Evolutionary conservation across 371 early-diverging fungal species (phyloP).

Genomic region (Mortierella sp.): DNA sequence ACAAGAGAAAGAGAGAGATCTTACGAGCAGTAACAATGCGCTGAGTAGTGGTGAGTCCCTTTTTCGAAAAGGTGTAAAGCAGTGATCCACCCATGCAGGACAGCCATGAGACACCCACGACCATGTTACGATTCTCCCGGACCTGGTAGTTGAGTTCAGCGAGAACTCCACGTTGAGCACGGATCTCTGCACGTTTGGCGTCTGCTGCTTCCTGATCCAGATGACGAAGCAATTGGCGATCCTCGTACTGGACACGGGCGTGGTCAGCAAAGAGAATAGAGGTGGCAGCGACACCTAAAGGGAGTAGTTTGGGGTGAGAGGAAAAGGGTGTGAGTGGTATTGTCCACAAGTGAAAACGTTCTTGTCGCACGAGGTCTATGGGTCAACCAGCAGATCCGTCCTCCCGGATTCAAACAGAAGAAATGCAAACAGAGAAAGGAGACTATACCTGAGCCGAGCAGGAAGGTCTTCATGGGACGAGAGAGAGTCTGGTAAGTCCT

Average conservation of each 20-base stretch:
- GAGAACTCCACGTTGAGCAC: conserved; percentile 41
- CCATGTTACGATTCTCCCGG: conserved; percentile 59
- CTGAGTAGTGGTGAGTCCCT: conserved; percentile 74
- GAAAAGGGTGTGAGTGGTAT: background rate
- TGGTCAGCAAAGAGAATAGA: conserved; percentile 48
- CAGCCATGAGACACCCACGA: conserved; percentile 77
- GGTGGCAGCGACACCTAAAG: conserved; percentile 46
- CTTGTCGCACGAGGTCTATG: too few species aligned
- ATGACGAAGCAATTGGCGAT: conserved; percentile 51
- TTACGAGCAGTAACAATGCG: conserved; percentile 83
- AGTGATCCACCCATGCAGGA: conserved; percentile 74
- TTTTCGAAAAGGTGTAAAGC: conserved; percentile 72
- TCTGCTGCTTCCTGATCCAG: conserved; percentile 50
- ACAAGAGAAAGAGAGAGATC: conserved; percentile 20
- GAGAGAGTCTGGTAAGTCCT: conserved; percentile 36
- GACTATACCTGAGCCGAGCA: conserved; percentile 53
- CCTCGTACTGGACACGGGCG: conserved; percentile 54
- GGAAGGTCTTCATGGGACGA: conserved; percentile 44
- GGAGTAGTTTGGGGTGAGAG: background rate
- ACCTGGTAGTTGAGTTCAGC: conserved; percentile 52
- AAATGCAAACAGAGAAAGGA: too few species aligned
- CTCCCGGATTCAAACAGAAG: too few species aligned
- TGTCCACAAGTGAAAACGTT: too few species aligned
- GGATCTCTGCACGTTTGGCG: conserved; percentile 44
- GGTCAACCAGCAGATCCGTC: too few species aligned